These are phyloP conservation scores for Ascoidea tarda DNA, from an alignment of 805 yeast genomes.

Conservation along the genomic window DNA sequence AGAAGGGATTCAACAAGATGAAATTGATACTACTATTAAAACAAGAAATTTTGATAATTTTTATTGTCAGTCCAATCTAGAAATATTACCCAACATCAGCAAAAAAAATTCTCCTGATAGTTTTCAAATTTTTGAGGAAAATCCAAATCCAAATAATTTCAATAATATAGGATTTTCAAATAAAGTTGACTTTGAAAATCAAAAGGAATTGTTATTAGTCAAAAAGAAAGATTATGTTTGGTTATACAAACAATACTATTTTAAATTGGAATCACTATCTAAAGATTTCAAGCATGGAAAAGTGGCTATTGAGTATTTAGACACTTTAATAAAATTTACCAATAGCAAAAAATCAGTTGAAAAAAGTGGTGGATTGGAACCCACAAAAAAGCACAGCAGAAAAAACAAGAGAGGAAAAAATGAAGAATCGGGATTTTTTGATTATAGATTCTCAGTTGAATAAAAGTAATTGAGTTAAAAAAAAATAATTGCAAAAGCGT, in stretches of 20 bases:
- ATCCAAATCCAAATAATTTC: too few relatives aligned
- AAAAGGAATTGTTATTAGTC: neutral
- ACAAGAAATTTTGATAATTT: too few relatives aligned
- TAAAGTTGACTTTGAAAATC: neutral
- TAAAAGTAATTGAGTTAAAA: too few relatives aligned
- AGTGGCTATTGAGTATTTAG: neutral
- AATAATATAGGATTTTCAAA: too few relatives aligned
- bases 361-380: too few relatives aligned
- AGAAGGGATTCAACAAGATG: neutral
- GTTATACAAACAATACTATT: too few relatives aligned
- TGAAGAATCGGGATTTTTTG: neutral
- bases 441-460: neutral
- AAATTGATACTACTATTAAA: too few relatives aligned
- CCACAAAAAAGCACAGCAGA: neutral
- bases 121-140: neutral
- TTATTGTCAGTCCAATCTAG: neutral
- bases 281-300: neutral
- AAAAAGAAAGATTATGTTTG: too few relatives aligned
- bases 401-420: neutral
- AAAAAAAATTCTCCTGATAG: neutral
- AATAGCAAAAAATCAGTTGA: neutral
- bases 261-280: neutral
- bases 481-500: too few relatives aligned
- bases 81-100: neutral
- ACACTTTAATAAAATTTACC: too few relatives aligned